Conservation (phyloP, 352 stramenopile genomes). For the Globisporangium orthogonon region DNA sequence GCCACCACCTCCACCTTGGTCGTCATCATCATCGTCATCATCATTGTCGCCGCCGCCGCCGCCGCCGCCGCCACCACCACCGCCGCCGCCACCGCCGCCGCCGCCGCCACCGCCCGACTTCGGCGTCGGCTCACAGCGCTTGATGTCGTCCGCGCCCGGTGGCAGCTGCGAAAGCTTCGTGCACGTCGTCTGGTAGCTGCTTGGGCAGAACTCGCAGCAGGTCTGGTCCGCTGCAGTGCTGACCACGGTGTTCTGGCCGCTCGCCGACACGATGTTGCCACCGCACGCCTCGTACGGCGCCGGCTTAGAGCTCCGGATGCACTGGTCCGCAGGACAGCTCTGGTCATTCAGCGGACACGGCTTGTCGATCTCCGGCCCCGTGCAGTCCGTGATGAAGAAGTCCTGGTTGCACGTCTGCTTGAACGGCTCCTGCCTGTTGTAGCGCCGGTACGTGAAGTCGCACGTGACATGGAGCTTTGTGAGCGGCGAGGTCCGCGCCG, state of each 20-base stretch:
- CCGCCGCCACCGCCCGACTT: background rate
- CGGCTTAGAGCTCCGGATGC: constrained; percentile 13
- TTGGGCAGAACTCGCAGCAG: constrained; percentile 45
- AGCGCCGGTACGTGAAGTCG: constrained; percentile 43
- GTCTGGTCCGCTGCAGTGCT: background rate
- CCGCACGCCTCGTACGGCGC: constrained; percentile 45
- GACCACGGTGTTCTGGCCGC: background rate
- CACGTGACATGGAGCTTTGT: constrained; percentile 49
- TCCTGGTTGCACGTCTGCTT: constrained; percentile 32
- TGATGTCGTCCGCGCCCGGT: constrained; percentile 27
- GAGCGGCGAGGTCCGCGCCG: constrained; percentile 20
- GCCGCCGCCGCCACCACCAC: no score
- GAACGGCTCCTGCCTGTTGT: constrained; percentile 5
- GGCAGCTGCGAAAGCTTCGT: constrained; percentile 35
- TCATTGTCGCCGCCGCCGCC: no score
- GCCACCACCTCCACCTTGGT: no score
- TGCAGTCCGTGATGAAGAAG: constrained; percentile 61
- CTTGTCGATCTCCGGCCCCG: constrained; percentile 34
- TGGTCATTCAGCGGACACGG: constrained; percentile 14
- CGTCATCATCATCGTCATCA: no score
- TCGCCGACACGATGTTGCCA: constrained; percentile 25
- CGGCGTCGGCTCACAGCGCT: constrained; percentile 35
- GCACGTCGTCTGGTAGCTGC: constrained; percentile 23
- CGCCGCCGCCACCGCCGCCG: no score
- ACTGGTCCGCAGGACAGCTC: constrained; percentile 27